Percentiles rank a stretch among this genome's conserved stretches.
Conservation (phyloP, 1,139 yeast species). For the Kurtzmaniella quercitrusa region DNA sequence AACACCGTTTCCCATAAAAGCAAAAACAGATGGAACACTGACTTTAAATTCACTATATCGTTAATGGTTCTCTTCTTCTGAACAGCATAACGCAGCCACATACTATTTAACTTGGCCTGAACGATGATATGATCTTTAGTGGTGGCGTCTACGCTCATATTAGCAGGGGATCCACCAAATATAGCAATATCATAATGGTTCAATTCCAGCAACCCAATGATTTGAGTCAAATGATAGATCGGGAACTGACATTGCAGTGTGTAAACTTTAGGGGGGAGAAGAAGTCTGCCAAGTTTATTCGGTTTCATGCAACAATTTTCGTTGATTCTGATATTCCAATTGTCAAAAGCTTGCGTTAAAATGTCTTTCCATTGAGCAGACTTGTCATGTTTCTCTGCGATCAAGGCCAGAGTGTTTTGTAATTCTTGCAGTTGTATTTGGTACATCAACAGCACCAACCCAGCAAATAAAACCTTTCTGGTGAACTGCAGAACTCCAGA, state of each 20-base stretch:
- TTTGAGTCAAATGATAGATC: slow-evolving; percentile 68
- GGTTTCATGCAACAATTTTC: slow-evolving; percentile 12
- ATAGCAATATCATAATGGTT: slow-evolving; percentile 77
- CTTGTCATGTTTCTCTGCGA: slow-evolving; percentile 1
- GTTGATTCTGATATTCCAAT: slow-evolving; percentile 42
- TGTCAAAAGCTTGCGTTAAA: slow-evolving; percentile 57
- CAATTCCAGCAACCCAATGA: slow-evolving; percentile 56
- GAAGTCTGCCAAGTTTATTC: neutral
- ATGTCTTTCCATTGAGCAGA: slow-evolving; percentile 52
- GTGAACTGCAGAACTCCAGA: slow-evolving; percentile 42
- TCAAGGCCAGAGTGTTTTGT: slow-evolving; percentile 34
- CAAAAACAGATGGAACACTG: slow-evolving; percentile 62
- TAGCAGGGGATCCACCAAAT: slow-evolving; percentile 77
- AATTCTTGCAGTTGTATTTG: slow-evolving; percentile 74
- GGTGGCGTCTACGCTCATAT: slow-evolving; percentile 72
- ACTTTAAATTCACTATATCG: slow-evolving; percentile 30
- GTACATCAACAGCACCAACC: slow-evolving; percentile 62
- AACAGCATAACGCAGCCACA: slow-evolving; percentile 35
- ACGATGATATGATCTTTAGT: slow-evolving; percentile 50
- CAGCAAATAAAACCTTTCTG: slow-evolving; percentile 62
- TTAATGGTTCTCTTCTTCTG: slow-evolving; percentile 22
- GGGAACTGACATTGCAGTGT: slow-evolving; percentile 30
- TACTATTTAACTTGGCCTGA: slow-evolving; percentile 43
- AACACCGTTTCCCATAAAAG: slow-evolving; percentile 61
- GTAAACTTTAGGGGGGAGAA: neutral